These are phyloP conservation scores for Chaetomiaceae sp. DNA, from an alignment of 2,329 filamentous ascomycete species.

Conservation along the genomic window DNA sequence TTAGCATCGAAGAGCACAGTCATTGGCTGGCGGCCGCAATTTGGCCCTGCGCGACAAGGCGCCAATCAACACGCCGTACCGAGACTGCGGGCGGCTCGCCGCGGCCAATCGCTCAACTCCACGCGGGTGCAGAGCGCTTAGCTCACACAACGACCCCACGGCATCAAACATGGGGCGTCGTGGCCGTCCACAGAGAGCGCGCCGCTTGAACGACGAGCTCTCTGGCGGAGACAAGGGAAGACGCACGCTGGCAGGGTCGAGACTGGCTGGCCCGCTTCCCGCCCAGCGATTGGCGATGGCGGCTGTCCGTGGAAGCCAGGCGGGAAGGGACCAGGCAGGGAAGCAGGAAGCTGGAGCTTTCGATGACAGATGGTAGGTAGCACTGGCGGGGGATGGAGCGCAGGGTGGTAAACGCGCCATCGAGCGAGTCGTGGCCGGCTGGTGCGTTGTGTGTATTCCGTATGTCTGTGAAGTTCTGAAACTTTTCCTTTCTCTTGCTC, in stretches of 20 bases:
- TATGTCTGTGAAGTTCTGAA: not conserved
- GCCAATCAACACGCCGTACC: conserved; percentile 21
- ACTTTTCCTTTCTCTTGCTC: not conserved
- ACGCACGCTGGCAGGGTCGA: conserved; percentile 8
- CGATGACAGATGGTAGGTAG: not conserved
- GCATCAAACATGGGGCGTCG: conserved; percentile 10
- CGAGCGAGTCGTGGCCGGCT: not conserved
- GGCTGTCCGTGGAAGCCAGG: not conserved
- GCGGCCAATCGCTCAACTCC: conserved; percentile 25
- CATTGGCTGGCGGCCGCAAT: conserved; percentile 19
- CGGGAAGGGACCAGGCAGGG: not conserved
- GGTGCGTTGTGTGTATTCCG: too few species aligned
- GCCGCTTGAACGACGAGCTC: conserved; percentile 16
- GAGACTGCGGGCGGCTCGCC: conserved; percentile 17
- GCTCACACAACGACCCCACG: conserved; percentile 27
- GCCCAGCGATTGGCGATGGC: conserved; percentile 10
- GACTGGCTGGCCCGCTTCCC: conserved; percentile 13
- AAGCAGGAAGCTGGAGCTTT: not conserved
- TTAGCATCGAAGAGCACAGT: not conserved
- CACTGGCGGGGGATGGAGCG: too few species aligned
- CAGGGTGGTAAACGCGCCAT: too few species aligned
- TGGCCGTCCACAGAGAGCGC: conserved; percentile 19
- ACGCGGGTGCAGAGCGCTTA: conserved; percentile 33
- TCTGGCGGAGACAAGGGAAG: conserved; percentile 15
- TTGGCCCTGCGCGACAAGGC: conserved; percentile 19